Evolutionary conservation across 805 yeast genomes (phyloP), one percentile per base, ranked within the genome.

Genomic region (Tetrapisispora fleetii): DNA sequence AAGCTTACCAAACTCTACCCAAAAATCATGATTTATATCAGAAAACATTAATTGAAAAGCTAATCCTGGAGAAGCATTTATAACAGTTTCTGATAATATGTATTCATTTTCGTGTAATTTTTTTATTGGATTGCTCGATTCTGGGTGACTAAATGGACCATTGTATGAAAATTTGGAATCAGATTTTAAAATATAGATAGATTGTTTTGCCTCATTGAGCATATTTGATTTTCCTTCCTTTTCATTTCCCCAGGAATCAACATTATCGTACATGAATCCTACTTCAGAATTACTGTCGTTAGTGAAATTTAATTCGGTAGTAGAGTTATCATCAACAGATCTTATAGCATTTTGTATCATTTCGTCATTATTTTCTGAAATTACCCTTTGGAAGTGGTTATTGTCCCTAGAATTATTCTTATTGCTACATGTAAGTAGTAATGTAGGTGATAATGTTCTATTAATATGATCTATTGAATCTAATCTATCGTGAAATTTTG

Each of bases 31-130:
- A 37, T 72, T 75, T 44, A 78, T 74, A 6, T 73, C 68, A 24
- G 96, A 95, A 66, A 83, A 91, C 43, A 89, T 55, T 9, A 90
- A 57, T 48, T 77, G 78, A 58, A 74, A 87, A 0, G 88, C 75
- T 0, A 83, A 72, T 0, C 96, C 96, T 4, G 91, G 69, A 1
- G 98, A 93, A 1, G 85, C 90, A 16, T 73, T 67, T 36, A 85
- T 67, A 1, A 67, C 69, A 22, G 75, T 77, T 37, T 76, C 76
- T 5, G 79, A 67, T 33, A 84, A 69, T 4, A 77, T 62, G 41
- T 69, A 76, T 54, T 81, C 88, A 13, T 75, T 70, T 19, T 73
- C 70, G 18, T 53, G 54, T 5, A 67, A 72, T 2, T 75, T 72
- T 27, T 73, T 73, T 47, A 67, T 66, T 1, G 69, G 72, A 42